Evolutionary conservation across 345 rosid species (phyloP).

Genomic region (Gossypium sturtianum): DNA sequence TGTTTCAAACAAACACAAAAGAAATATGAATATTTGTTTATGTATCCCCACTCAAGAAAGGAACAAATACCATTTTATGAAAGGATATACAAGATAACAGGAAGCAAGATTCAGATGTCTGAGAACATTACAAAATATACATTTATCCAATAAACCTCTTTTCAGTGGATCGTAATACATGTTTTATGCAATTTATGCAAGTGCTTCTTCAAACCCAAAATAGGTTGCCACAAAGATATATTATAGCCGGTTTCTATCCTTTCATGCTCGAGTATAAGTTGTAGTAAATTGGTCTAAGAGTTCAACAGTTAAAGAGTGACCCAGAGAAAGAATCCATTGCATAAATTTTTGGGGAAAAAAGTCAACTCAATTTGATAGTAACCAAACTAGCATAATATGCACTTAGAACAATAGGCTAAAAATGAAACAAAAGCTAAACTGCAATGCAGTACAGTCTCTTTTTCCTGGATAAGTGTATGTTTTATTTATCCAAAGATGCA

Average conservation of each 20-base stretch:
- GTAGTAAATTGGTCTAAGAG: neutral
- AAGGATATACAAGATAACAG: neutral
- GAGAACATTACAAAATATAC: neutral
- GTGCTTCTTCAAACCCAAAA: neutral
- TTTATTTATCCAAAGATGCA: no score
- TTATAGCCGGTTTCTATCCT: neutral
- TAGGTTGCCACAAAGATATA: neutral
- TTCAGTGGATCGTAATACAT: neutral
- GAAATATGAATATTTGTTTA: neutral
- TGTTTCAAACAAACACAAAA: neutral
- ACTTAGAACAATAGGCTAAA: neutral
- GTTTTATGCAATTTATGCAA: constrained; percentile 5
- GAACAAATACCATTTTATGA: neutral
- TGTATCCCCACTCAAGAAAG: neutral
- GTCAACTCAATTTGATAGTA: neutral
- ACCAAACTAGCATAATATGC: neutral
- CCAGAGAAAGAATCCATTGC: neutral
- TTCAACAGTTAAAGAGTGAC: neutral
- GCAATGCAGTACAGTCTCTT: neutral
- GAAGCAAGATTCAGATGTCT: neutral
- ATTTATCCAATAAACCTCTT: neutral
- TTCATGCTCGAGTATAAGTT: neutral
- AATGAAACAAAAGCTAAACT: neutral
- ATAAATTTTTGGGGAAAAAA: neutral
- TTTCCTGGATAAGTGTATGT: no score